These are phyloP conservation scores for Lactifluus pinguis DNA, from an alignment of 768 basidiomycete species.

Conservation along the genomic window DNA sequence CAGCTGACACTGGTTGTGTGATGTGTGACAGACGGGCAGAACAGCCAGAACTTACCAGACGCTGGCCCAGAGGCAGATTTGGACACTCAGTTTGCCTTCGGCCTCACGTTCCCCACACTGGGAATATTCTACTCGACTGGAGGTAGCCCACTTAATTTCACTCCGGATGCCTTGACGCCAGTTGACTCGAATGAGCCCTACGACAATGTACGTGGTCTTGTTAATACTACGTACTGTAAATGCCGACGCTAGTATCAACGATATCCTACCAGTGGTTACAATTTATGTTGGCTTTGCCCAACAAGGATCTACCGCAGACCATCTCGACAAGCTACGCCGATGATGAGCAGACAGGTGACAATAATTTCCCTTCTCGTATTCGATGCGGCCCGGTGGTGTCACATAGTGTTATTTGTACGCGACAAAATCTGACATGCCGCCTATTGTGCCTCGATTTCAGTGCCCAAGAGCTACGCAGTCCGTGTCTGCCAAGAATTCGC, in stretches of 20 bases:
- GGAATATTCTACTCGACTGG: conserved; percentile 20
- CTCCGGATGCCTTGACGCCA: no score
- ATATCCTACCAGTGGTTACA: conserved; percentile 44
- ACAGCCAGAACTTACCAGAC: conserved; percentile 9
- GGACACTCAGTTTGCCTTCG: conserved; percentile 19
- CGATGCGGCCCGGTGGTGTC: background rate
- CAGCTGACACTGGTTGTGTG: background rate
- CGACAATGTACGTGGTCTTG: background rate
- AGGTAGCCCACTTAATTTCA: conserved; percentile 12
- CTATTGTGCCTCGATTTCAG: conserved; percentile 23
- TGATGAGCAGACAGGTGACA: conserved; percentile 55
- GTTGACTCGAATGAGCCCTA: conserved; percentile 16
- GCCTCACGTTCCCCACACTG: conserved; percentile 21
- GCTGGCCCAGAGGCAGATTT: conserved; percentile 24
- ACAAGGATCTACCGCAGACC: conserved; percentile 40
- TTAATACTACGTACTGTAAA: no score
- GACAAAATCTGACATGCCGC: background rate
- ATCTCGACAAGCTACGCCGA: conserved; percentile 72
- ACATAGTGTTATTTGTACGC: background rate
- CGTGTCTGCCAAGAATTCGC: conserved; percentile 49
- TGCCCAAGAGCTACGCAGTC: conserved; percentile 40
- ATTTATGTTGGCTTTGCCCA: conserved; percentile 30
- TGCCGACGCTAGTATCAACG: background rate
- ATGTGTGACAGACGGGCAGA: conserved; percentile 13
- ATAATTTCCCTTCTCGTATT: no score